phyloP scores from a whole-genome alignment of 2,329 filamentous ascomycete species.

The Ceratocystis cacaofunesta region DNA sequence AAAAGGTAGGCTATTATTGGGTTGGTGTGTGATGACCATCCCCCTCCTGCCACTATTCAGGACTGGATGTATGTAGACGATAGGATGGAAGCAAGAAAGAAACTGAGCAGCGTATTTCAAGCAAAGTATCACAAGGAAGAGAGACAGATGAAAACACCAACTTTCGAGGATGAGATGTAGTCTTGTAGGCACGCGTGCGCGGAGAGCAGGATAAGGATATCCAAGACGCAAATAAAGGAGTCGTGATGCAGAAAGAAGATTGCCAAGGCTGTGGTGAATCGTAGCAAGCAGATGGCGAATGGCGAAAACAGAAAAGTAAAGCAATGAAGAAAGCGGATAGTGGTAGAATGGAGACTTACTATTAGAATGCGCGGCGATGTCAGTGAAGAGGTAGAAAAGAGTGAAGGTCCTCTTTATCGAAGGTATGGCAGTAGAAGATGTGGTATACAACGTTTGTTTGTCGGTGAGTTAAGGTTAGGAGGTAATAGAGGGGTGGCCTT shows the following conservation, averaged over 20 bases:
- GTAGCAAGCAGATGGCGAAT: background rate
- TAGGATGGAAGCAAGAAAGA: background rate
- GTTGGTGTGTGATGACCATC: background rate
- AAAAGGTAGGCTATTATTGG: background rate
- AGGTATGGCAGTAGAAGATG: slow-evolving; percentile 12
- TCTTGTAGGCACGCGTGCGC: background rate
- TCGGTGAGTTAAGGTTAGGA: slow-evolving; percentile 16
- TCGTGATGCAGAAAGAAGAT: background rate
- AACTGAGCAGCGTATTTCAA: background rate
- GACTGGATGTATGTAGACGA: background rate
- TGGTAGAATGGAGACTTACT: slow-evolving; percentile 7
- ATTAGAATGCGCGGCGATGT: slow-evolving; percentile 13
- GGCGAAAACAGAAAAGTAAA: background rate
- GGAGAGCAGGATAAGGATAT: slow-evolving; percentile 3
- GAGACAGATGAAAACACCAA: slow-evolving; percentile 6
- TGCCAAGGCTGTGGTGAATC: slow-evolving; percentile 1
- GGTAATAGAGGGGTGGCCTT: background rate
- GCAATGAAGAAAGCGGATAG: background rate
- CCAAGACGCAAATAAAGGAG: background rate
- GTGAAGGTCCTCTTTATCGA: slow-evolving; percentile 17
- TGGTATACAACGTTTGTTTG: slow-evolving; percentile 17
- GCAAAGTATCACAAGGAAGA: background rate
- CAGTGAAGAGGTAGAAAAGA: slow-evolving; percentile 13
- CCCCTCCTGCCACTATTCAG: background rate
- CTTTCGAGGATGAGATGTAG: slow-evolving; percentile 1